Percentiles rank a stretch among this genome's conserved stretches.
Evolutionary conservation across 2,329 filamentous ascomycete genomes (phyloP).

Genomic region (Colletotrichum falcatum): DNA sequence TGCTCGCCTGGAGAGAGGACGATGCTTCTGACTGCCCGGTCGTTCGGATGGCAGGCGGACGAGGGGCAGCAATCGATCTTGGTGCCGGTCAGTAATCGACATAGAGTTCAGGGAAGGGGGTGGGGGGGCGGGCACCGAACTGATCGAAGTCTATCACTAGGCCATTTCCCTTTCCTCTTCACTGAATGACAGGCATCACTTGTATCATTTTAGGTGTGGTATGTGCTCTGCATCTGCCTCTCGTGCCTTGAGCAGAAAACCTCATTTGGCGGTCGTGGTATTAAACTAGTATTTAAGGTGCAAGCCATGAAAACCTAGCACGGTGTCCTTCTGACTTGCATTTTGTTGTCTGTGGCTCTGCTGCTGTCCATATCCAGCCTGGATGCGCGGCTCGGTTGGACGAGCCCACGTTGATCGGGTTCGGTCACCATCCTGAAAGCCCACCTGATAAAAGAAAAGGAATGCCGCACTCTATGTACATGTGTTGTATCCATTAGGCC

Average conservation of each 20-base stretch:
- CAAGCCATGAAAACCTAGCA: constrained; percentile 8
- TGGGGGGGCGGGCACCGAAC: no score
- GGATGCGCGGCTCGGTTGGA: constrained; percentile 13
- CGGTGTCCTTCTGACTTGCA: constrained; percentile 4
- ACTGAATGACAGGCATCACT: neutral
- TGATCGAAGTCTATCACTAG: constrained; percentile 8
- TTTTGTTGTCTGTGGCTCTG: constrained; percentile 7
- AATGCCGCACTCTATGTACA: constrained; percentile 30
- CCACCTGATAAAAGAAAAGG: constrained; percentile 22
- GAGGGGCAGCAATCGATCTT: constrained; percentile 20
- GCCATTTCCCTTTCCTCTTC: neutral
- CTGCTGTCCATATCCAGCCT: constrained; percentile 1
- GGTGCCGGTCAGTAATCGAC: neutral
- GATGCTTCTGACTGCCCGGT: constrained; percentile 11
- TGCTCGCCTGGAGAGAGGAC: neutral
- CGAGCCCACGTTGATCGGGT: neutral
- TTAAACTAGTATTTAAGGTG: constrained; percentile 35
- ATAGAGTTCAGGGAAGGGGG: constrained; percentile 10
- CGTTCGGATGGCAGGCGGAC: constrained; percentile 35
- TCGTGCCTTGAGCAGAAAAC: neutral
- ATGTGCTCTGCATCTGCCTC: constrained; percentile 4
- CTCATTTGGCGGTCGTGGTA: constrained; percentile 25
- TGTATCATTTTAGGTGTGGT: constrained; percentile 2
- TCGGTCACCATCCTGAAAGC: constrained; percentile 11
- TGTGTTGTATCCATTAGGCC: constrained; percentile 30